These are phyloP conservation scores for Juglanconis juglandina DNA, from an alignment of 2,329 filamentous ascomycete genomes.

Conservation along the genomic window DNA sequence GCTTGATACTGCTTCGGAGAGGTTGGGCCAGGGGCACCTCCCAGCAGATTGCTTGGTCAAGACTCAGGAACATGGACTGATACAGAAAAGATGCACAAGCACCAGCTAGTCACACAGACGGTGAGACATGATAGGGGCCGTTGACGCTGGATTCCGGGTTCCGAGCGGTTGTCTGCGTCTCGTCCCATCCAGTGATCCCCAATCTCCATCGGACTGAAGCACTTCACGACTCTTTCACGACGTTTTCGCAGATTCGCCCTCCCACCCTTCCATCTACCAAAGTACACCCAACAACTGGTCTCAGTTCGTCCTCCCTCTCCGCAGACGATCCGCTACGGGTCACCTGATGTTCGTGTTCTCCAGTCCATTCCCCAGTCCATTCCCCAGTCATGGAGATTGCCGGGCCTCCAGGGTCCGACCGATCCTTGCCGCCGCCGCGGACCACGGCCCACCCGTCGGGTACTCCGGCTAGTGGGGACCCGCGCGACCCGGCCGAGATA, in stretches of 20 bases:
- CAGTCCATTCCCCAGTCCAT: background rate
- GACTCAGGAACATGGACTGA: background rate
- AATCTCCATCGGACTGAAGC: too few relatives aligned
- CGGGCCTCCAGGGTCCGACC: slow-evolving; percentile 3
- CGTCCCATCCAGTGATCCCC: background rate
- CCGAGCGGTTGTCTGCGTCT: background rate
- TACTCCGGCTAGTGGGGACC: slow-evolving; percentile 1
- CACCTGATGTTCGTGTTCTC: background rate
- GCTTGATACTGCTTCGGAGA: background rate
- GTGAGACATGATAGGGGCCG: background rate
- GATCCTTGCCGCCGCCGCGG: background rate
- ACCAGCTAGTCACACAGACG: background rate
- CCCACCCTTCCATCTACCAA: too few relatives aligned
- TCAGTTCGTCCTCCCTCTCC: background rate
- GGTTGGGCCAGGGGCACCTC: too few relatives aligned
- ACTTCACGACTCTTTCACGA: too few relatives aligned
- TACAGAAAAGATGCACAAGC: background rate
- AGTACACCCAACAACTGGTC: background rate
- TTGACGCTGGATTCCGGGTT: background rate
- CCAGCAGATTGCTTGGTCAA: background rate
- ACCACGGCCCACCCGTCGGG: background rate
- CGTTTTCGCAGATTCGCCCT: background rate
- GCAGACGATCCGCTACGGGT: background rate
- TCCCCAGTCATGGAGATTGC: slow-evolving; percentile 11
- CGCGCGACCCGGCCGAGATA: background rate